Percentiles rank a stretch among this genome's conserved stretches.
These are phyloP conservation scores for Dipodascus geniculatus DNA, from an alignment of 805 yeast genomes.

Conservation along the genomic window DNA sequence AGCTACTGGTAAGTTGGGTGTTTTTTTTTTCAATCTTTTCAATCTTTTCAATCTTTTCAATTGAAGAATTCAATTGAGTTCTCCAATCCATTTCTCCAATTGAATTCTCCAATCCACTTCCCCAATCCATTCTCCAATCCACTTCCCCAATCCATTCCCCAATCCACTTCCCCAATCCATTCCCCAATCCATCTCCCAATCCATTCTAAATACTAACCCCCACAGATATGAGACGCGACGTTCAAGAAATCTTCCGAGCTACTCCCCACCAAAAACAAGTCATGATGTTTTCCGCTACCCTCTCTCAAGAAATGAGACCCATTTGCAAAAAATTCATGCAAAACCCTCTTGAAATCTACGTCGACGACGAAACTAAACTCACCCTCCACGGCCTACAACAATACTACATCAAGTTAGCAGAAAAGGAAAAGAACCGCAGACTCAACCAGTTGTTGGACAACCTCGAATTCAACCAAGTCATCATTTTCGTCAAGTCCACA, in stretches of 20 bases:
- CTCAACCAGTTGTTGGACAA: slow-evolving; percentile 86
- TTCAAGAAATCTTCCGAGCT: slow-evolving; percentile 93
- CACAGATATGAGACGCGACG: slow-evolving; percentile 93
- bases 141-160: too few relatives aligned
- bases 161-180: too few relatives aligned
- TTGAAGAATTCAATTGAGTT: too few relatives aligned
- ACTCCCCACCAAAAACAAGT: slow-evolving; percentile 98
- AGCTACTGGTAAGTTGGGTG: slow-evolving; percentile 24
- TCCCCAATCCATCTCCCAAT: too few relatives aligned
- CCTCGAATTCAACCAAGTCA: slow-evolving; percentile 95
- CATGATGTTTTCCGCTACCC: slow-evolving; percentile 97
- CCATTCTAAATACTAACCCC: not conserved
- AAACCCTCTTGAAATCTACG: slow-evolving; percentile 93
- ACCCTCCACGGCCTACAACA: slow-evolving; percentile 98
- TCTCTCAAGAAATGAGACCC: slow-evolving; percentile 88
- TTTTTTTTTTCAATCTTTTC: slow-evolving; percentile 2
- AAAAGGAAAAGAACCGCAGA: slow-evolving; percentile 86
- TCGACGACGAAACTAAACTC: slow-evolving; percentile 94
- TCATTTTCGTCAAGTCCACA: slow-evolving; percentile 87
- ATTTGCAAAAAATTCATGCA: slow-evolving; percentile 97
- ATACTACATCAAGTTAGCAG: slow-evolving; percentile 80
- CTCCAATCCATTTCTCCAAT: too few relatives aligned
- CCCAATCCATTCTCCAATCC: too few relatives aligned
- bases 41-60: not conserved
- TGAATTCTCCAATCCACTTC: too few relatives aligned